Evolutionary conservation across 768 basidiomycete genomes (phyloP), one percentile per base, ranked within the genome.

Genomic region (Psilocybe cyanescens): DNA sequence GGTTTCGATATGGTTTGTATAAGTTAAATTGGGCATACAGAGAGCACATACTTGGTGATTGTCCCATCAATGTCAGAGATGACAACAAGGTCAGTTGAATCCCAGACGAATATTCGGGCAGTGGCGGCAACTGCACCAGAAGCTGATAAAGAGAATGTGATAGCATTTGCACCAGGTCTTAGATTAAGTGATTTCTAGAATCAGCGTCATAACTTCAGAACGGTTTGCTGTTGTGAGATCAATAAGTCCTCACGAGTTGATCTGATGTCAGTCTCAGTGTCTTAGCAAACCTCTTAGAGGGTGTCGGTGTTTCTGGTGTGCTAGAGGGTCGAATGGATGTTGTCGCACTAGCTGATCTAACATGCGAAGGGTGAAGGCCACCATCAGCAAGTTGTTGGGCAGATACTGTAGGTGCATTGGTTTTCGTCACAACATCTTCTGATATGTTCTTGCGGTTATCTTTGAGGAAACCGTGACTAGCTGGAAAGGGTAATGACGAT

Each of bases 61-160:
- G 97, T 99, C 5, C 97, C 97, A 70, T 99, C 97, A 62, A 99
- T 99, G 70, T 99, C 97, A 45, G 95, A 97, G 44, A 99, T 87
- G 28, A 99, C 92, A 19, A 99, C 86, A 2, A 84, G 82, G 69
- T 97, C 95, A 2, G 88, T 88, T n/a, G 88, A 85, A 59, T 98
- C 93, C 96, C 95, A 99, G 24, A 99, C 82, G 67, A 99, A 99
- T 62, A 99, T 92, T 4, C 95, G 84, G 17, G 97, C 94, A 2
- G 95, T 89, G 61, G 95, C 97, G 3, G 91, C 93, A 1, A 92
- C 85, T 1, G 82, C 83, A 4, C 93, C 92, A 1, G 92, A 88
- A 3, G 91, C 84, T 11, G 93, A 92, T 44, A 98, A 84, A 0
- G 95, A 96, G 72, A 99, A 99, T 0, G 95, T 95, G 63, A 99